phyloP scores from a whole-genome alignment of 495 filamentous ascomycete species.

The Viridothelium virens region DNA sequence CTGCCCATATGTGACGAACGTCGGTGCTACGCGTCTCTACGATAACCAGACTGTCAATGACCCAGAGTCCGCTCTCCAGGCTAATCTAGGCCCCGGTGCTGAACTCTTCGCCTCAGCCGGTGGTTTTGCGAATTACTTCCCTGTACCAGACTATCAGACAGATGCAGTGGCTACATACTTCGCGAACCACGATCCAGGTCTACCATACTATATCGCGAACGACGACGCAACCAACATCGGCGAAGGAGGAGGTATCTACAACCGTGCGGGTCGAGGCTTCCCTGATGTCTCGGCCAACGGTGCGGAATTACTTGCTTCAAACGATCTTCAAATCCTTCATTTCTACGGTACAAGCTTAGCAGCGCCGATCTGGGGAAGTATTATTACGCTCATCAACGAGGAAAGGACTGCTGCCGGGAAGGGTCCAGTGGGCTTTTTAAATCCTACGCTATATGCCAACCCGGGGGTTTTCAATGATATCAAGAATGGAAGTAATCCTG shows the following conservation, averaged over 20 bases:
- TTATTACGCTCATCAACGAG: constrained; percentile 20
- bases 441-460: constrained; percentile 18
- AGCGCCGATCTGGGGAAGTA: constrained; percentile 15
- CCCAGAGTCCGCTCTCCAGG: constrained; percentile 11
- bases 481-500: constrained; percentile 15
- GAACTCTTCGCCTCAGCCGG: constrained; percentile 18
- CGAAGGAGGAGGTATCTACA: constrained; percentile 38
- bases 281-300: constrained; percentile 54
- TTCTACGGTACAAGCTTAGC: constrained; percentile 14
- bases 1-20: constrained; percentile 20
- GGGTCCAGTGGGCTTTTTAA: constrained; percentile 17
- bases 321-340: neutral
- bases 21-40: constrained; percentile 20
- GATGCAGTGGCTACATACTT: constrained; percentile 62
- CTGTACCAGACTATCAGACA: constrained; percentile 9
- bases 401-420: constrained; percentile 13
- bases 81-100: constrained; percentile 14
- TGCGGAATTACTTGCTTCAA: constrained; percentile 7
- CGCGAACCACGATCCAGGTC: constrained; percentile 42
- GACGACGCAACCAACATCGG: constrained; percentile 37
- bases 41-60: constrained; percentile 18
- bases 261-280: constrained; percentile 50
- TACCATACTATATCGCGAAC: constrained; percentile 43
- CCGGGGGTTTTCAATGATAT: constrained; percentile 21
- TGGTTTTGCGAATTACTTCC: constrained; percentile 8